Evolutionary conservation across 495 filamentous ascomycete genomes (phyloP).

Genomic region (Schizothecium vesticola): DNA sequence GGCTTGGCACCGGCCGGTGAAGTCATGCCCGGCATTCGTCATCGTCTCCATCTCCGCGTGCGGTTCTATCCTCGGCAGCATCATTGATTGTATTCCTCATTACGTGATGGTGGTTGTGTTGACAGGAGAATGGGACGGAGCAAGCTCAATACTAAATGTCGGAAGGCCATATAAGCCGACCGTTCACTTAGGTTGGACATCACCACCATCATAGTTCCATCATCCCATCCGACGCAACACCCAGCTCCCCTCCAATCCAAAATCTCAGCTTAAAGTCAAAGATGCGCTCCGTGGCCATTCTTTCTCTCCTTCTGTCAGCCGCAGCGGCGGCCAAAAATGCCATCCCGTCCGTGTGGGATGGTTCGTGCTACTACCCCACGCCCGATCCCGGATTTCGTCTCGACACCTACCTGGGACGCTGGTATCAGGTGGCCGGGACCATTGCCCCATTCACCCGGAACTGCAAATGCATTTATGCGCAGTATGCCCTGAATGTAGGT

Average conservation of each 20-base stretch:
- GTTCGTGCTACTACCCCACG: slow-evolving; percentile 17
- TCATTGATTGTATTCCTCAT: neutral
- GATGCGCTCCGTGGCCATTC: slow-evolving; percentile 11
- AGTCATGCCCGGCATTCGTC: neutral
- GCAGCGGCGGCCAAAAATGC: slow-evolving; percentile 11
- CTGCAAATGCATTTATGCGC: slow-evolving; percentile 18
- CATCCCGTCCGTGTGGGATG: slow-evolving; percentile 17
- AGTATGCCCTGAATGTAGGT: slow-evolving; percentile 19
- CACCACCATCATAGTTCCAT: neutral
- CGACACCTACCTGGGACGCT: slow-evolving; percentile 17
- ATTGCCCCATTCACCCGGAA: slow-evolving; percentile 11
- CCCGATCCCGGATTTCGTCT: slow-evolving; percentile 16
- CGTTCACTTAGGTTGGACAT: neutral
- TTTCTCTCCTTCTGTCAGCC: slow-evolving; percentile 7
- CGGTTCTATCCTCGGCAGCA: neutral
- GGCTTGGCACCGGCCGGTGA: neutral
- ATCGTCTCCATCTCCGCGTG: neutral
- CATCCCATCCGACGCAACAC: neutral
- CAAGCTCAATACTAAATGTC: neutral
- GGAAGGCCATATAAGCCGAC: neutral
- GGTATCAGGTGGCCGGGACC: slow-evolving; percentile 22
- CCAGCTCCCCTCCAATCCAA: neutral
- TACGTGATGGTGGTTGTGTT: neutral
- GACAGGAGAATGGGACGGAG: neutral
- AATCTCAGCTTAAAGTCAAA: neutral